These are phyloP conservation scores for Keithomyces neogunnii DNA, from an alignment of 2,329 filamentous ascomycete species.

Conservation along the genomic window DNA sequence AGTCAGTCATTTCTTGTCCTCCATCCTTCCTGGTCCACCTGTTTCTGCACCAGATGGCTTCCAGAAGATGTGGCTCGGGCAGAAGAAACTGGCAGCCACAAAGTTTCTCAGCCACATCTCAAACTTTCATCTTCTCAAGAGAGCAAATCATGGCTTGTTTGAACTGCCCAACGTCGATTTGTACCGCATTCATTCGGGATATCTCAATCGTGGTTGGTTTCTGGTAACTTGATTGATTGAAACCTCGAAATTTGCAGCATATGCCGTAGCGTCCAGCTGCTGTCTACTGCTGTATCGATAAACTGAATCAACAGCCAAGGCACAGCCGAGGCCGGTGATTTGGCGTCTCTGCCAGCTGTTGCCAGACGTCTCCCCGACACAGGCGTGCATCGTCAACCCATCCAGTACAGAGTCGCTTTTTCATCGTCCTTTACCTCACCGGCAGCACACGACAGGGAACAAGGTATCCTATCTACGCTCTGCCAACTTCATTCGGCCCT, in stretches of 20 bases:
- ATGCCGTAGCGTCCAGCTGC: neutral
- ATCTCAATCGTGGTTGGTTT: neutral
- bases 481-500: neutral
- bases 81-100: neutral
- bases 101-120: neutral
- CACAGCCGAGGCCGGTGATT: neutral
- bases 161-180: neutral
- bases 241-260: neutral
- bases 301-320: neutral
- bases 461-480: neutral
- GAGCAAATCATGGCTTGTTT: neutral
- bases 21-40: too few relatives aligned
- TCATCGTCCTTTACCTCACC: neutral
- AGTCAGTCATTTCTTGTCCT: too few relatives aligned
- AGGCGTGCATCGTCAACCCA: neutral
- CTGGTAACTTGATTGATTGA: neutral
- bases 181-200: too few relatives aligned
- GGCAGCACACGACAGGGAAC: neutral
- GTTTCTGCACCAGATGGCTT: neutral
- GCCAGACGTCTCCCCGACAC: constrained; percentile 1
- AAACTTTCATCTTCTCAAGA: neutral
- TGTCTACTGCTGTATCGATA: neutral
- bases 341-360: constrained; percentile 6
- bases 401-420: neutral
- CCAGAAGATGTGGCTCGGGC: neutral